Evolutionary conservation across 1,139 yeast species (phyloP), one percentile per base, ranked within the genome.

Genomic region (Diutina mesorugosa): DNA sequence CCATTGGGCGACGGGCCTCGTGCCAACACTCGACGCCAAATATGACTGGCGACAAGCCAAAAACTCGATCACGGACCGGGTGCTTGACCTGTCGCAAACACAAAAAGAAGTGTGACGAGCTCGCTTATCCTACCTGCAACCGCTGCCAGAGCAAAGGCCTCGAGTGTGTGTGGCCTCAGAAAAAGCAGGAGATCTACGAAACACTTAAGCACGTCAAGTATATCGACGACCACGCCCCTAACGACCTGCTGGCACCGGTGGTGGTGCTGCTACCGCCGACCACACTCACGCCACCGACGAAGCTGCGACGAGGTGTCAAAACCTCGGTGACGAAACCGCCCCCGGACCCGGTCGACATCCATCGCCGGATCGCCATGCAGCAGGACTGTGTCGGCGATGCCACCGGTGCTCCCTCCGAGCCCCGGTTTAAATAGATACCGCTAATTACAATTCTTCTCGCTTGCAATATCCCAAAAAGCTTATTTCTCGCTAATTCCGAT

Each of bases 71-170:
- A 2, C 69, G 70, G 60, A 67, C 73, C 0, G 81, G 80, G 6
- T 77, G 81, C 58, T 70, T 76, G 59, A 72, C 78, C 26, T 77
- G 82, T 60, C 68, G 81, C 45, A 71, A 71, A 58, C 67, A 81
- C 57, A 77, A 76, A 70, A 77, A 77, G 72, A 78, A 77, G 65
- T 78, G 82, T 63, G 77, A 77, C 61, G 81, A 77, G 67, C 60
- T 61, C 29, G 68, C 67, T 66, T 73, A 67, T 58, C 77, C 77
- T 4, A 58, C 57, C 6, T 73, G 78, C 63, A 62, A 62, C 45
- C 70, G 69, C 58, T 73, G 77, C 60, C 59, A 61, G 53, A 52
- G 55, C 12, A 70, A 67, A 57, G 58, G 60, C 30, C 59, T 71
- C 41, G 57, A 58, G 30, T 73, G 78, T 61, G 61, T 62, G 46